Evolutionary conservation across 169 alveolate species (phyloP), one percentile per base, ranked within the genome.

Genomic region (Theileria sp.): DNA sequence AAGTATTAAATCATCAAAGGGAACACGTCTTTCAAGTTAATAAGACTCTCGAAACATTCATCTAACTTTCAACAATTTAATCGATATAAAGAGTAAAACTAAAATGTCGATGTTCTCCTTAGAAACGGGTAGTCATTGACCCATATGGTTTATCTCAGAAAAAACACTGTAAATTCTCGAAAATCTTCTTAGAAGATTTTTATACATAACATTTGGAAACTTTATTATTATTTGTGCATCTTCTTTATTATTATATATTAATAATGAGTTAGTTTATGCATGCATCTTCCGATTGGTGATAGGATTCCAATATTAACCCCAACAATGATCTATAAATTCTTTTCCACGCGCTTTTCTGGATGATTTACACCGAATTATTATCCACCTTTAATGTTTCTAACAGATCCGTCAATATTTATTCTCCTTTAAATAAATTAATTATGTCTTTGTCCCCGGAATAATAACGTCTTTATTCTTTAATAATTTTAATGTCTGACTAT

Each of bases 21-120:
- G 58, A 66, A 66, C 75, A 66, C 75, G 75, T 66, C 75, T 66
- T 66, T 66, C 75, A 66, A 66, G 75, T 66, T 66, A 66, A 66
- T 66, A 66, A 66, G 61, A 66, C 75, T 44, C 75, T 44, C 4
- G 30, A 15, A 32, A 3, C 0, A 8, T 38, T n/a, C 38, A 19
- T 66, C 12, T 58, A 58, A 21, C 67, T 58, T 58, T 21, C 2
- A 58, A 13, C 19, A 19, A 25, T 58, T 10, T 58, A 25, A 3
- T 58, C 15, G 36, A 0, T 25, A 10, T 38, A 21, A 66, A 66
- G 75, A 44, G 58, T 66, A 66, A 66, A 66, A 66, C 75, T 66
- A 66, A 66, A 66, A 66, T 66, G 75, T 66, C 75, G 38, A 44
- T 66, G 75, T 66, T 66, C 75, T 44, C 58, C 58, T 66, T 44